These are phyloP conservation scores for Clonostachys solani DNA, from an alignment of 2,329 filamentous ascomycete genomes.

Conservation along the genomic window DNA sequence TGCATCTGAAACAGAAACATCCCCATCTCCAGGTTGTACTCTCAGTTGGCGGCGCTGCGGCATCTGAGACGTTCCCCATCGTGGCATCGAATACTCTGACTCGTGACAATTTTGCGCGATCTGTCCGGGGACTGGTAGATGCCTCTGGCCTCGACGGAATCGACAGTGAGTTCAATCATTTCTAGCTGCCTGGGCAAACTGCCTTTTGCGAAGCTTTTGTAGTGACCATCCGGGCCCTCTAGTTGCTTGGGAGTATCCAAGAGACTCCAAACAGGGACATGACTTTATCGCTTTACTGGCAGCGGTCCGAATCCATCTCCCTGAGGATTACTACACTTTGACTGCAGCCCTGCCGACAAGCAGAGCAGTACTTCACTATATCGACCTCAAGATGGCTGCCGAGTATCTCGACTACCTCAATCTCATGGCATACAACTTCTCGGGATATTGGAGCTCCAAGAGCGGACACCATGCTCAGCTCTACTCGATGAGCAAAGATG, in stretches of 20 bases:
- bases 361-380: constrained; percentile 61
- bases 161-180: constrained; percentile 51
- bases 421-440: constrained; percentile 78
- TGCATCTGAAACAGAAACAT: constrained; percentile 67
- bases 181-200: background rate
- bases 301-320: constrained; percentile 62
- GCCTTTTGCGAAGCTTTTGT: background rate
- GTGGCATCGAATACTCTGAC: constrained; percentile 58
- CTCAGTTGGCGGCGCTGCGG: constrained; percentile 67
- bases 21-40: constrained; percentile 70
- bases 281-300: constrained; percentile 69
- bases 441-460: constrained; percentile 62
- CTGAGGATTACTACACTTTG: constrained; percentile 63
- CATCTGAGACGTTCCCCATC: constrained; percentile 61
- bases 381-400: constrained; percentile 60
- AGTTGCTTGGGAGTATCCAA: constrained; percentile 83
- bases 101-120: constrained; percentile 67
- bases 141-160: constrained; percentile 59
- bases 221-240: background rate
- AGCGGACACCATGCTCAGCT: constrained; percentile 76
- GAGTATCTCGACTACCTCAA: constrained; percentile 72
- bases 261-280: constrained; percentile 58
- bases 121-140: constrained; percentile 63
- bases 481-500: constrained; percentile 54
- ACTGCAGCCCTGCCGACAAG: constrained; percentile 70